Percentiles rank a stretch among this genome's conserved stretches.
Evolutionary conservation across 2,329 filamentous ascomycete species (phyloP).

Genomic region (Penicillium digitatum): DNA sequence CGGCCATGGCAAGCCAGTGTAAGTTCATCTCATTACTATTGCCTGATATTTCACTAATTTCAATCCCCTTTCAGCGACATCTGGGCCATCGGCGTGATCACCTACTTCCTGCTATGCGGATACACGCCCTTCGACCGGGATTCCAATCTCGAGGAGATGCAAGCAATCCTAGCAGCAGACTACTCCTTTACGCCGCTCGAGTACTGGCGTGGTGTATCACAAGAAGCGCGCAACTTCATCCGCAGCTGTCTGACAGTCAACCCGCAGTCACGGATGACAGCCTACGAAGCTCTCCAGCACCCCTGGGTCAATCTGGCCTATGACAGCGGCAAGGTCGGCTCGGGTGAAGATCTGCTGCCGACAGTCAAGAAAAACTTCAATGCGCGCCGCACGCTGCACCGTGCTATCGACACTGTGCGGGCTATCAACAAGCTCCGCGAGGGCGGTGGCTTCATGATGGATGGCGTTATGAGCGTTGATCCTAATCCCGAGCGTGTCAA

Average conservation of each 20-base stretch:
- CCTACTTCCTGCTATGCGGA: slow-evolving; percentile 95
- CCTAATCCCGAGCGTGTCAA: slow-evolving; percentile 49
- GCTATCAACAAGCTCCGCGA: slow-evolving; percentile 65
- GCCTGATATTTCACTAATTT: background rate
- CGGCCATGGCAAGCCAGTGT: slow-evolving; percentile 94
- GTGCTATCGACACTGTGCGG: slow-evolving; percentile 64
- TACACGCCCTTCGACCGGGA: slow-evolving; percentile 98
- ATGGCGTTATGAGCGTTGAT: slow-evolving; percentile 56
- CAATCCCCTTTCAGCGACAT: slow-evolving; percentile 59
- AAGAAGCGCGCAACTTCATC: slow-evolving; percentile 86
- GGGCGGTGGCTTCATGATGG: slow-evolving; percentile 60
- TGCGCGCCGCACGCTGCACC: slow-evolving; percentile 60
- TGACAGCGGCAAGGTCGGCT: slow-evolving; percentile 38
- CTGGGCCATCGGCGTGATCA: slow-evolving; percentile 98
- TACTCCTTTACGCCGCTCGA: slow-evolving; percentile 92
- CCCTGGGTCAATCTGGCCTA: slow-evolving; percentile 60
- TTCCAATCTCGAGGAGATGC: slow-evolving; percentile 98
- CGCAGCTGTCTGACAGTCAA: slow-evolving; percentile 87
- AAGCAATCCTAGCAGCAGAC: slow-evolving; percentile 93
- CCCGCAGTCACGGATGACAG: slow-evolving; percentile 79
- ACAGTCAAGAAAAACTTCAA: slow-evolving; percentile 70
- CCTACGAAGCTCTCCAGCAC: slow-evolving; percentile 68
- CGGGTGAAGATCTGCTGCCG: slow-evolving; percentile 56
- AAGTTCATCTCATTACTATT: slow-evolving; percentile 28
- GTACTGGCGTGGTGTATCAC: slow-evolving; percentile 93